These are phyloP conservation scores for Penicillium palitans DNA, from an alignment of 2,329 filamentous ascomycete species.

Conservation along the genomic window DNA sequence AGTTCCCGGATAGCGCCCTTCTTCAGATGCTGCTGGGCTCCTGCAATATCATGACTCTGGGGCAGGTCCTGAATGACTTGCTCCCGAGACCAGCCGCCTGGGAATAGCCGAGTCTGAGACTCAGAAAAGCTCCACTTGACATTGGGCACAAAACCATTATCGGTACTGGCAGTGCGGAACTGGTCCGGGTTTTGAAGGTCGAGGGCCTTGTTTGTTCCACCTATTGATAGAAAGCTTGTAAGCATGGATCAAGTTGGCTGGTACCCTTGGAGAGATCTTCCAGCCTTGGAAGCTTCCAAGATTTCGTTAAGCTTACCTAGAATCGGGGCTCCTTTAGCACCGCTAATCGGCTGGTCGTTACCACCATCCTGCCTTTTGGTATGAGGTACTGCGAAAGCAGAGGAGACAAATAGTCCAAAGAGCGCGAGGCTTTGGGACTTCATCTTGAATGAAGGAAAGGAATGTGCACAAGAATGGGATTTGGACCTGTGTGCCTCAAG, in stretches of 20 bases:
- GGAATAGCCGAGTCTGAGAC: slow-evolving; percentile 62
- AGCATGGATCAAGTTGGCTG: not conserved
- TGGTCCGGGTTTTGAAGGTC: slow-evolving; percentile 66
- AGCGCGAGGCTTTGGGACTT: slow-evolving; percentile 18
- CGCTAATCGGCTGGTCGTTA: slow-evolving; percentile 57
- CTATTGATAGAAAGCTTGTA: slow-evolving; percentile 39
- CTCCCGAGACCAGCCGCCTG: slow-evolving; percentile 66
- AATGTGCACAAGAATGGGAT: not conserved
- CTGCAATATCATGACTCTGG: slow-evolving; percentile 64
- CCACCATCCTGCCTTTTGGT: slow-evolving; percentile 42
- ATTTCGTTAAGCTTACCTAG: slow-evolving; percentile 48
- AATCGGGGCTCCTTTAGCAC: slow-evolving; percentile 60
- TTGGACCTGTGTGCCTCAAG: not conserved
- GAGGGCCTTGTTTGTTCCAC: slow-evolving; percentile 62
- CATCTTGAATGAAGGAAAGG: slow-evolving; percentile 14
- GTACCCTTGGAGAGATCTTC: too few relatives aligned
- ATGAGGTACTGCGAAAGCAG: slow-evolving; percentile 20
- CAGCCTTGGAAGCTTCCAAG: not conserved
- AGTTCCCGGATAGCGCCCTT: slow-evolving; percentile 67
- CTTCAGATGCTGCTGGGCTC: slow-evolving; percentile 66
- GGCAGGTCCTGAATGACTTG: slow-evolving; percentile 68
- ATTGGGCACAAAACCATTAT: slow-evolving; percentile 64
- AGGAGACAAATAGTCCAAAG: slow-evolving; percentile 19
- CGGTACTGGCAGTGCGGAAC: slow-evolving; percentile 61
- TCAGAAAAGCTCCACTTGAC: slow-evolving; percentile 70